Evolutionary conservation across 345 rosid genomes (phyloP).

Genomic region (Heritiera littoralis): DNA sequence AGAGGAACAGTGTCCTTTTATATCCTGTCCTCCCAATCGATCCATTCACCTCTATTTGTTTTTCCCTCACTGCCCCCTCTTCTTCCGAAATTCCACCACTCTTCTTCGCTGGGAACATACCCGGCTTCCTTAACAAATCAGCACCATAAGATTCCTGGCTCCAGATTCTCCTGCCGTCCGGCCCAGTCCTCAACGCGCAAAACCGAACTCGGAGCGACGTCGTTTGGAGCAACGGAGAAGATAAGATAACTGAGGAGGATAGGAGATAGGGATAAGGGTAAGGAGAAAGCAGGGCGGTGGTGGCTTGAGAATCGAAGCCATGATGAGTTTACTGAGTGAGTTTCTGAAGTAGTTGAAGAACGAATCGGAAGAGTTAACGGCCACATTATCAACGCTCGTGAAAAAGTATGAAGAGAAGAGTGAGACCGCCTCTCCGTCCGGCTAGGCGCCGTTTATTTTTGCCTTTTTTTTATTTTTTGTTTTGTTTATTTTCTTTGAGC

Average conservation of each 20-base stretch:
- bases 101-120: conserved; percentile 38
- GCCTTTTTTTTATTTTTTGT: too few relatives aligned
- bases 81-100: conserved; percentile 34
- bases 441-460: not conserved
- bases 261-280: conserved; percentile 34
- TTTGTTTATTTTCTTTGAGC: conserved; percentile 4
- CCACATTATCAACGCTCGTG: not conserved
- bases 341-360: not conserved
- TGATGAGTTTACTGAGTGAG: conserved; percentile 8
- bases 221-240: conserved; percentile 35
- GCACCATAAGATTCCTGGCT: conserved; percentile 47
- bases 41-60: conserved; percentile 45
- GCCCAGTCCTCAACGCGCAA: conserved; percentile 53
- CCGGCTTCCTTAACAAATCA: conserved; percentile 58
- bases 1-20: conserved; percentile 91
- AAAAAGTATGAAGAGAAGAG: not conserved
- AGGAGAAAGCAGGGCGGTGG: conserved; percentile 36
- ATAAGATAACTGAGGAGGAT: conserved; percentile 46
- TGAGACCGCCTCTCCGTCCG: not conserved
- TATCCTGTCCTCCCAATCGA: conserved; percentile 85
- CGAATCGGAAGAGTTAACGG: not conserved
- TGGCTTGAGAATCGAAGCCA: conserved; percentile 48
- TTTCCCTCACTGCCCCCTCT: conserved; percentile 40
- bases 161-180: conserved; percentile 50
- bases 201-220: conserved; percentile 34